Percentiles rank a stretch among this genome's conserved stretches.
Conservation (phyloP, 2,329 filamentous ascomycete genomes). For the Calonectria ilicicola region DNA sequence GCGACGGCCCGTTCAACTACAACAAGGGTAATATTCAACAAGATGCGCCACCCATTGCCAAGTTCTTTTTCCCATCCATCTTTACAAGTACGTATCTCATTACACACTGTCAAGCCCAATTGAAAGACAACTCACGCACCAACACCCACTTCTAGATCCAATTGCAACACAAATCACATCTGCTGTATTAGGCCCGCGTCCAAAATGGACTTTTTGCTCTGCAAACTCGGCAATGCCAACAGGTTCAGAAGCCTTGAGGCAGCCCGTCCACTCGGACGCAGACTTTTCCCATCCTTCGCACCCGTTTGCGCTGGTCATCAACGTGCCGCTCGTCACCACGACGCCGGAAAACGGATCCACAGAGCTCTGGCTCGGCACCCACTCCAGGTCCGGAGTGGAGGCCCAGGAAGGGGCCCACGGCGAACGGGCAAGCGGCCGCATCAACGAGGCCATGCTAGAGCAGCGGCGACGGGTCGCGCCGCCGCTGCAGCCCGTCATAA, state of each 20-base stretch:
- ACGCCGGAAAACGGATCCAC: constrained; percentile 66
- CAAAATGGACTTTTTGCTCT: constrained; percentile 69
- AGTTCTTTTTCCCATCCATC: constrained; percentile 62
- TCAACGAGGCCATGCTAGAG: constrained; percentile 55
- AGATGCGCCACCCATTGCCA: constrained; percentile 64
- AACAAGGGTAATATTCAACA: constrained; percentile 73
- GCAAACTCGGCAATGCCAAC: constrained; percentile 69
- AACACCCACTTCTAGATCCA: constrained; percentile 53
- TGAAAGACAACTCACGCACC: neutral
- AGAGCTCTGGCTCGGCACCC: constrained; percentile 71
- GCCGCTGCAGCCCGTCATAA: constrained; percentile 62
- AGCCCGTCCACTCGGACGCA: constrained; percentile 70
- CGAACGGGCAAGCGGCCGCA: constrained; percentile 64
- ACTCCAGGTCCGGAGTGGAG: constrained; percentile 48
- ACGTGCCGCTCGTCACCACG: constrained; percentile 64
- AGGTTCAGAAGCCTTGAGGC: constrained; percentile 56
- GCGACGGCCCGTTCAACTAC: constrained; percentile 71
- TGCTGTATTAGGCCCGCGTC: constrained; percentile 64
- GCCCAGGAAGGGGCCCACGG: constrained; percentile 63
- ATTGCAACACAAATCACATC: constrained; percentile 68
- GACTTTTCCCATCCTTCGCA: constrained; percentile 67
- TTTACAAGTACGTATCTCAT: constrained; percentile 62
- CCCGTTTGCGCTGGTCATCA: constrained; percentile 67
- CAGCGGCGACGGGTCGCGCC: constrained; percentile 51
- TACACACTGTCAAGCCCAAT: neutral